phyloP scores from a whole-genome alignment of 805 yeast species.

The Myxozyma monticola region DNA sequence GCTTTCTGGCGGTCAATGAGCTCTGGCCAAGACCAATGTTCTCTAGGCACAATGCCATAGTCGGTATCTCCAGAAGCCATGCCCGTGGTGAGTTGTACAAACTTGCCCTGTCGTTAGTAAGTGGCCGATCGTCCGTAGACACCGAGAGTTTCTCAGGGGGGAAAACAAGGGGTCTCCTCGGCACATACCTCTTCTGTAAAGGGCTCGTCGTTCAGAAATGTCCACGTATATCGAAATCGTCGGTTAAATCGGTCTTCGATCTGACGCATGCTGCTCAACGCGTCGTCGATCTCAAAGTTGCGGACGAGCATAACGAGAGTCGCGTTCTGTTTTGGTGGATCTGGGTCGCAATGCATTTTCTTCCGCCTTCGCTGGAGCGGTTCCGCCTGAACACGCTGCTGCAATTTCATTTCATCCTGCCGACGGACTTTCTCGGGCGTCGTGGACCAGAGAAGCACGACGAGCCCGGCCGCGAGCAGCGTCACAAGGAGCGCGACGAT shows the following conservation, averaged over 20 bases:
- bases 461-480: constrained; percentile 16
- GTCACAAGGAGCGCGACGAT: constrained; percentile 9
- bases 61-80: constrained; percentile 74
- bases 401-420: constrained; percentile 19
- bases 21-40: constrained; percentile 84
- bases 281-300: constrained; percentile 59
- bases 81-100: constrained; percentile 64
- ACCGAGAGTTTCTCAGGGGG: background rate
- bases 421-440: constrained; percentile 22
- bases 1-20: constrained; percentile 76
- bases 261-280: constrained; percentile 55
- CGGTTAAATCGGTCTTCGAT: constrained; percentile 88
- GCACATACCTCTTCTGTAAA: constrained; percentile 61
- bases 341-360: constrained; percentile 29
- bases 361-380: constrained; percentile 25
- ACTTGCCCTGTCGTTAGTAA: too few species aligned
- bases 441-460: constrained; percentile 19
- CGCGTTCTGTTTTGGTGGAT: constrained; percentile 47
- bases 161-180: background rate
- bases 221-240: constrained; percentile 88
- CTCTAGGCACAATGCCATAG: constrained; percentile 73
- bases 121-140: background rate
- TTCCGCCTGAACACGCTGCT: constrained; percentile 19
- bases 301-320: constrained; percentile 69
- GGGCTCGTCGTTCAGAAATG: constrained; percentile 83